Percentiles rank a stretch among this genome's conserved stretches.
Evolutionary conservation across 148 eudicot species (phyloP).

Genomic region (Chenopodium berlandieri): DNA sequence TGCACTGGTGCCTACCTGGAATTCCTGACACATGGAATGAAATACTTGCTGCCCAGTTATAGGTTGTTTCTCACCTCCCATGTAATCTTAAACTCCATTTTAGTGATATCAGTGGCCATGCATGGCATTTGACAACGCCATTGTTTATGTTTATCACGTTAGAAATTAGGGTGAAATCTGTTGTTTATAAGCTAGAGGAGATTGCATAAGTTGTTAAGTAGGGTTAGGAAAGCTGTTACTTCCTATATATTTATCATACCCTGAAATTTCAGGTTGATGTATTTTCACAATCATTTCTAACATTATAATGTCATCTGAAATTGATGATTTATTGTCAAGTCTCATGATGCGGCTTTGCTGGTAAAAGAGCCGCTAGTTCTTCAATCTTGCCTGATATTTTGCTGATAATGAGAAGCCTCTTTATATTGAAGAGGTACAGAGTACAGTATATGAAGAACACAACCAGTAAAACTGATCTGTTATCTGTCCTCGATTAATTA

Average conservation of each 20-base stretch:
- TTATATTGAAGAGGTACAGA: too few species aligned
- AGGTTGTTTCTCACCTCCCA: slow-evolving; percentile 11
- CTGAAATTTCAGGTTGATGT: slow-evolving; percentile 11
- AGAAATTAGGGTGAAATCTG: slow-evolving; percentile 11
- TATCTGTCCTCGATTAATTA: too few species aligned
- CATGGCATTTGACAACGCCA: not conserved
- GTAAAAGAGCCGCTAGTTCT: too few species aligned
- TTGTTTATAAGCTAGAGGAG: slow-evolving; percentile 12
- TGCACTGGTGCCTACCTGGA: slow-evolving; percentile 74
- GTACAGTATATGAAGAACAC: too few species aligned
- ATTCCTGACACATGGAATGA: slow-evolving; percentile 70
- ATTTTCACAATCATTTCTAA: not conserved
- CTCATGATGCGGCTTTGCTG: too few species aligned
- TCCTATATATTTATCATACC: slow-evolving; percentile 1
- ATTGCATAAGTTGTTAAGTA: slow-evolving; percentile 5
- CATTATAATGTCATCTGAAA: not conserved
- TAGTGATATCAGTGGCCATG: not conserved
- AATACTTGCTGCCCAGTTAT: slow-evolving; percentile 50
- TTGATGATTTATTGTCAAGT: too few species aligned
- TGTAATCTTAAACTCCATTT: not conserved
- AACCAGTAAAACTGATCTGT: too few species aligned
- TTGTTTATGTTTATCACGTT: slow-evolving; percentile 7
- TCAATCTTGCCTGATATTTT: too few species aligned
- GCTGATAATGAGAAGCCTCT: too few species aligned
- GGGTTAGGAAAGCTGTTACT: slow-evolving; percentile 14